These are phyloP conservation scores for Zarea fungicola DNA, from an alignment of 2,329 filamentous ascomycete species.

Conservation along the genomic window DNA sequence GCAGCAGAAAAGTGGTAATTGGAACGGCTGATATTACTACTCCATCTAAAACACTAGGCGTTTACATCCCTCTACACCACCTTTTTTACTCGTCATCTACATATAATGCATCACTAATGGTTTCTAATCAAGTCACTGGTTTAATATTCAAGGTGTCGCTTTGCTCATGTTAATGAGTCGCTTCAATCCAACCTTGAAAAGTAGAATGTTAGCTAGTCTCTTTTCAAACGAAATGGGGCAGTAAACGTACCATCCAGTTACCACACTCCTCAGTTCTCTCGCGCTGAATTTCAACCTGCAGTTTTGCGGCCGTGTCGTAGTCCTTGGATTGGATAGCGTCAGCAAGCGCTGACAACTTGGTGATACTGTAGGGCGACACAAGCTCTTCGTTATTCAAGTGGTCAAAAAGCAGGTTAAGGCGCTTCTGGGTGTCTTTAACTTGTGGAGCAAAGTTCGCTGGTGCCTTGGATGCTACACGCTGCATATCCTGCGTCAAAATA, in stretches of 20 bases:
- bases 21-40: conserved; percentile 17
- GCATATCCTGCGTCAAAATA: conserved; percentile 76
- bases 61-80: conserved; percentile 16
- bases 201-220: conserved; percentile 33
- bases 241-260: conserved; percentile 73
- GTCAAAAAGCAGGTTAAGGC: conserved; percentile 89
- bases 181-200: conserved; percentile 65
- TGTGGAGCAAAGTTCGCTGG: conserved; percentile 82
- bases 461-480: conserved; percentile 79
- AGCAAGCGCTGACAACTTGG: conserved; percentile 59
- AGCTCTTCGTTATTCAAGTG: conserved; percentile 95
- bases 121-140: conserved; percentile 1
- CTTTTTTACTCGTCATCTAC: conserved; percentile 22
- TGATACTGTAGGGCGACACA: conserved; percentile 72
- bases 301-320: conserved; percentile 59
- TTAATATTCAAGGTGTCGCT: conserved; percentile 52
- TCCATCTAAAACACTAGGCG: conserved; percentile 16
- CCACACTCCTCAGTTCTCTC: conserved; percentile 77
- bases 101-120: conserved; percentile 18
- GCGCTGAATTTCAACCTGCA: conserved; percentile 71
- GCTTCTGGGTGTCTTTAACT: conserved; percentile 90
- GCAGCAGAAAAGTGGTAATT: neutral
- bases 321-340: conserved; percentile 63
- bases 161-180: conserved; percentile 75
- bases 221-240: neutral